These are phyloP conservation scores for Podospora conica DNA, from an alignment of 495 filamentous ascomycete species.

Conservation along the genomic window DNA sequence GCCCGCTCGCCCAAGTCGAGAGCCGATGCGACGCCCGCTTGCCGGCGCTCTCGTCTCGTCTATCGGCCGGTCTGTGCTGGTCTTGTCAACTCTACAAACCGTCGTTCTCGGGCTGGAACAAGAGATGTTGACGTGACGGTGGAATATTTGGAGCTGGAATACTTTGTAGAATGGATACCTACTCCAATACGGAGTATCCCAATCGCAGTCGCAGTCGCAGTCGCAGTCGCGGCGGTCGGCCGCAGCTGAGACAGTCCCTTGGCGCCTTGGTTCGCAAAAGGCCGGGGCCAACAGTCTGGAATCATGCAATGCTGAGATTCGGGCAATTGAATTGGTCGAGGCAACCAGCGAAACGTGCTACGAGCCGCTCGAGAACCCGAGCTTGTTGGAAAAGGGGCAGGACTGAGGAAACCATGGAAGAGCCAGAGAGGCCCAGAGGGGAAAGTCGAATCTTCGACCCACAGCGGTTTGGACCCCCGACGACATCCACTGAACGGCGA, in stretches of 20 bases:
- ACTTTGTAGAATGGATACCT: no score
- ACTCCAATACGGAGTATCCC: background rate
- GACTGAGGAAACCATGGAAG: no score
- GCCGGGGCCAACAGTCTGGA: background rate
- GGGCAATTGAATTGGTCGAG: background rate
- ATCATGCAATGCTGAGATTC: background rate
- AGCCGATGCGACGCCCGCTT: no score
- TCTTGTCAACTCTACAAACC: no score
- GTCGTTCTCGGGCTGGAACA: no score
- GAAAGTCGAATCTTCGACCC: background rate
- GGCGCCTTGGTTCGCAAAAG: background rate
- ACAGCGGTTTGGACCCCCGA: no score
- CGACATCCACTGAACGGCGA: background rate
- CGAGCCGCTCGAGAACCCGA: background rate
- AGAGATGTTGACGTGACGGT: background rate
- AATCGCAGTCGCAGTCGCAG: no score
- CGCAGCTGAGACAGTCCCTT: background rate
- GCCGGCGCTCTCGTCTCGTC: no score
- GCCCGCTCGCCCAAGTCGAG: constrained; percentile 2
- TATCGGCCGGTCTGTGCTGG: no score
- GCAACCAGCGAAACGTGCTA: background rate
- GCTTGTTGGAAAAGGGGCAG: background rate
- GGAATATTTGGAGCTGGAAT: background rate
- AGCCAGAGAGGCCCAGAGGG: background rate
- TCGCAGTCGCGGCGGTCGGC: background rate